Percentiles rank a stretch among this genome's conserved stretches.
Evolutionary conservation across 495 filamentous ascomycete genomes (phyloP).

Genomic region (Extremus antarcticus): DNA sequence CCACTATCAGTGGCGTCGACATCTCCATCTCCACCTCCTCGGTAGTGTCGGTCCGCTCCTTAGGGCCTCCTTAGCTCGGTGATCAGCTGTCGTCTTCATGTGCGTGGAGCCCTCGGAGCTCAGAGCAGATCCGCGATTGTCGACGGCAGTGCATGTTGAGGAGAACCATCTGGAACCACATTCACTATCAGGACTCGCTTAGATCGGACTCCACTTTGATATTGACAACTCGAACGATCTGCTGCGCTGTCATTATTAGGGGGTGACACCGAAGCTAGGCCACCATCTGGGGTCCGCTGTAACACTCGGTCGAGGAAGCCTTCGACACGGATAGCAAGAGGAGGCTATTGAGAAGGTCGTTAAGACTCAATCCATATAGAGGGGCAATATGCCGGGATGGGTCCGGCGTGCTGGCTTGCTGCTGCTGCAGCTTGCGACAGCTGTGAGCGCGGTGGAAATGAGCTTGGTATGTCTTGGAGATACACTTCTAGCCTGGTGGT

Average conservation of each 20-base stretch:
- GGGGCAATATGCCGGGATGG: slow-evolving; percentile 11
- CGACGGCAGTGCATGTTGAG: no score
- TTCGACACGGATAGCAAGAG: no score
- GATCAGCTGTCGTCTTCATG: neutral
- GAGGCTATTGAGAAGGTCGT: no score
- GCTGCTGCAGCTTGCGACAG: slow-evolving; percentile 12
- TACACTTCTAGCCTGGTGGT: no score
- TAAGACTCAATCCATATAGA: neutral
- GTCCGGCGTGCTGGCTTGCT: slow-evolving; percentile 3
- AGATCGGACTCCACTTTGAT: no score
- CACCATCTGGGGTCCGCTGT: neutral
- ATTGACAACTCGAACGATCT: no score
- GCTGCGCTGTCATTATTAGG: neutral
- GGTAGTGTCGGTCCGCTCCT: neutral
- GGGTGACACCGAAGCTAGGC: neutral
- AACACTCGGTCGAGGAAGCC: neutral
- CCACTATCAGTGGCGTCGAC: no score
- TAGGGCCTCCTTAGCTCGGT: neutral
- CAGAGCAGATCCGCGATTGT: no score
- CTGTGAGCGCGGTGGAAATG: slow-evolving; percentile 6
- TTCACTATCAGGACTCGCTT: no score
- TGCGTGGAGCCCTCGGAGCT: no score
- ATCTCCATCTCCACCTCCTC: no score
- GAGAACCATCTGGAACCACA: no score
- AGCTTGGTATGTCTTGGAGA: slow-evolving; percentile 6